phyloP scores from a whole-genome alignment of 2,329 filamentous ascomycete genomes.

The Colletotrichum liaoningense region DNA sequence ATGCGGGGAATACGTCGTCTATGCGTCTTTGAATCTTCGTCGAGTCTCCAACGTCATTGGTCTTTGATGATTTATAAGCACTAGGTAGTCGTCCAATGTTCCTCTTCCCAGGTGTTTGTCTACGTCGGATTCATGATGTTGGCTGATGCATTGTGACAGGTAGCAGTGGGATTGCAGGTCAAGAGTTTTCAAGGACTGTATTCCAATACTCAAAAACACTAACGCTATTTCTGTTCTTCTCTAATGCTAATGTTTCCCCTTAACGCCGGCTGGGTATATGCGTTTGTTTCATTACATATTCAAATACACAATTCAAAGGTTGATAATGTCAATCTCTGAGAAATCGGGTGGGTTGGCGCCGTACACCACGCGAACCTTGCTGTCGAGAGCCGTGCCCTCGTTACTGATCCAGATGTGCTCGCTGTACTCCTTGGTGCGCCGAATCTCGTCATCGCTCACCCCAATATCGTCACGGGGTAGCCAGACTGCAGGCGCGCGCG shows the following conservation, averaged over 20 bases:
- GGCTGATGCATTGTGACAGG: not conserved
- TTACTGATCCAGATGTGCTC: slow-evolving; percentile 93
- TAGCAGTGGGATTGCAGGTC: no score
- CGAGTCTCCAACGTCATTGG: slow-evolving; percentile 27
- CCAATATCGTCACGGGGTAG: slow-evolving; percentile 92
- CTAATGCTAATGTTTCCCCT: slow-evolving; percentile 12
- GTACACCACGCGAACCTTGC: slow-evolving; percentile 85
- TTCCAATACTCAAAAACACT: not conserved
- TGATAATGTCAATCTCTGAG: slow-evolving; percentile 87
- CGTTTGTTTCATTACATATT: slow-evolving; percentile 11
- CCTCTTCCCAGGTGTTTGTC: not conserved
- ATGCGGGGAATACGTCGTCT: slow-evolving; percentile 13
- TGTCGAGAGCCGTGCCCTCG: slow-evolving; percentile 88
- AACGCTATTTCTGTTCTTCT: not conserved
- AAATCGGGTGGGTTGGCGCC: slow-evolving; percentile 89
- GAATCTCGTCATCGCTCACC: slow-evolving; percentile 91
- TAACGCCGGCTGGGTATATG: slow-evolving; percentile 35
- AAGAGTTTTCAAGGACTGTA: no score
- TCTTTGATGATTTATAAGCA: slow-evolving; percentile 32
- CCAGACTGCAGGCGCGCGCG: slow-evolving; percentile 90
- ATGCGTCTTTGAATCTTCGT: slow-evolving; percentile 9
- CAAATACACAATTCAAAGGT: slow-evolving; percentile 61
- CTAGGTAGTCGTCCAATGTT: not conserved
- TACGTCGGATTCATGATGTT: not conserved
- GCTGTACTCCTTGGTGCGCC: slow-evolving; percentile 79